These are phyloP conservation scores for Xylaria digitata DNA, from an alignment of 2,329 filamentous ascomycete species.

Conservation along the genomic window DNA sequence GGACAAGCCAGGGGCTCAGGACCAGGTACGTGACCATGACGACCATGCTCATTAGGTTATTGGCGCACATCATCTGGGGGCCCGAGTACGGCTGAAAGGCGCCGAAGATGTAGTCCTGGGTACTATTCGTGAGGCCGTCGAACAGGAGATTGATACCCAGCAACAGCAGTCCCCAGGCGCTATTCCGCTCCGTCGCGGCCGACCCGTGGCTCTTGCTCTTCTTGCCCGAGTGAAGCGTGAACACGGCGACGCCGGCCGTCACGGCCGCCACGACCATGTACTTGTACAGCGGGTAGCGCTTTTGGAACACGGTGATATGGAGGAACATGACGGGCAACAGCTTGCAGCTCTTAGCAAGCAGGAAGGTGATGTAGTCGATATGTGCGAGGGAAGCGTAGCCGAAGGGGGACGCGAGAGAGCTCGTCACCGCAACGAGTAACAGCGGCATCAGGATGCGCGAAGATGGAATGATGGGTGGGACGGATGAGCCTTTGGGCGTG, in stretches of 20 bases:
- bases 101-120: slow-evolving; percentile 92
- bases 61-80: slow-evolving; percentile 99
- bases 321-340: slow-evolving; percentile 98
- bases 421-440: slow-evolving; percentile 85
- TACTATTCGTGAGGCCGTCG: slow-evolving; percentile 95
- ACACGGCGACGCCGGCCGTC: slow-evolving; percentile 91
- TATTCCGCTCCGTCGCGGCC: slow-evolving; percentile 67
- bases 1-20: slow-evolving; percentile 81
- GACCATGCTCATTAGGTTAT: slow-evolving; percentile 86
- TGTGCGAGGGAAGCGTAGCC: slow-evolving; percentile 92
- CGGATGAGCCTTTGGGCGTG: slow-evolving; percentile 62
- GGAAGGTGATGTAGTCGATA: slow-evolving; percentile 98
- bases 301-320: slow-evolving; percentile 90
- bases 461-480: slow-evolving; percentile 80
- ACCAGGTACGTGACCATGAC: slow-evolving; percentile 83
- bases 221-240: slow-evolving; percentile 84
- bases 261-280: slow-evolving; percentile 93
- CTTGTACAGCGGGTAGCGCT: slow-evolving; percentile 93
- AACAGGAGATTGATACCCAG: slow-evolving; percentile 92
- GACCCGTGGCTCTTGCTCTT: slow-evolving; percentile 60
- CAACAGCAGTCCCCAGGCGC: slow-evolving; percentile 82
- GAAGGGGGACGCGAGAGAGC: slow-evolving; percentile 91
- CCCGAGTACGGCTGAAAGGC: slow-evolving; percentile 84
- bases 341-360: slow-evolving; percentile 98
- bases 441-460: slow-evolving; percentile 80